Base-by-base conservation (phyloP, 257 asterid genomes). In the Nicotiana benthamiana region DNA sequence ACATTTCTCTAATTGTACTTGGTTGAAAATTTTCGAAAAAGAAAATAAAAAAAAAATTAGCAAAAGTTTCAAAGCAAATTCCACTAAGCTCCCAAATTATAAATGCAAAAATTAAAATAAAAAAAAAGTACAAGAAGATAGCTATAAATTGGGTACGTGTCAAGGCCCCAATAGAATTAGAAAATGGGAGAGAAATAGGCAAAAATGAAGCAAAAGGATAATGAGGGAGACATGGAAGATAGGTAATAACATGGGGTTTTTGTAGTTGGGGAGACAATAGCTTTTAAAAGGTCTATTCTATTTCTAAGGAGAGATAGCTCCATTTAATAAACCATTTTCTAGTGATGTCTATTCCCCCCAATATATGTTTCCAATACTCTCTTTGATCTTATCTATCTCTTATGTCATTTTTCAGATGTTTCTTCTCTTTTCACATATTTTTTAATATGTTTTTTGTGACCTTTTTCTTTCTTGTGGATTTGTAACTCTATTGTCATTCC, bases 221-320 rank as follows among this genome's bases (percentile, higher is more conserved):
- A 40, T 17, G 81, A 61, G 26, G 81, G 81, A 75, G 84, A 81
- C 87, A 80, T 22, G 17, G 77, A 52, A 67, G 82, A 84, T 65
- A 81, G 88, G 83, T 84, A 78, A 88, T 85, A 89, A 91, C 95
- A 86, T 89, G 91, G 91, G 84, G 56, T 85, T 86, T 82, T 88
- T 79, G 75, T 84, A 82, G 80, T 79, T 82, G 43, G 85, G 90
- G 91, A 84, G 92, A 91, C 93, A 88, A 86, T 16, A 78, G 53
- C 67, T 83, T 85, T 51, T 86, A 77, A 81, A 76, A 76, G 66
- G 53, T 53, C 67, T 28, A 76, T 26, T 34, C 36, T 48, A 70
- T 5, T 43, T 70, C 65, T 46, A 2, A 17, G 60, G 27, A 83
- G 75, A 28, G 40, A 16, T 22, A 67, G 26, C 18, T 57, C 36